phyloP scores from a whole-genome alignment of 108 stramenopile genomes.

The Cyclotella kingstonii region DNA sequence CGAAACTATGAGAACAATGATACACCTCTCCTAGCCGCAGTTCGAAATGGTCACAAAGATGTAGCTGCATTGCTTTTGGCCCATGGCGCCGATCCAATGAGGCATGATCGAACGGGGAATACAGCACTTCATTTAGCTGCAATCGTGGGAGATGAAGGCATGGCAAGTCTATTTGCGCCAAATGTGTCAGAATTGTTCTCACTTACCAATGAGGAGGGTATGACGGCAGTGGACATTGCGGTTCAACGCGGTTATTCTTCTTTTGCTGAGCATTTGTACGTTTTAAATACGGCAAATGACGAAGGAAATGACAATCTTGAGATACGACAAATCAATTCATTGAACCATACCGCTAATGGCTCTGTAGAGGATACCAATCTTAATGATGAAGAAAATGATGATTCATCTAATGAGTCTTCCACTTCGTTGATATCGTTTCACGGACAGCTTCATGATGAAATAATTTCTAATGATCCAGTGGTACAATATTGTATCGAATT shows the following conservation, averaged over 20 bases:
- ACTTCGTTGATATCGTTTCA: no score
- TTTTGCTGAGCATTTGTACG: conserved; percentile 20
- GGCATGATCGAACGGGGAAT: conserved; percentile 9
- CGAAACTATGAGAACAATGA: conserved; percentile 16
- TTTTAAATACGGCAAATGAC: conserved; percentile 3
- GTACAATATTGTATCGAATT: no score
- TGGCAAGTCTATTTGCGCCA: conserved; percentile 32
- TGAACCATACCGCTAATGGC: neutral
- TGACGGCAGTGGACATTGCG: conserved; percentile 26
- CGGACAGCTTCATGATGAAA: no score
- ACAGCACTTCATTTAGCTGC: conserved; percentile 35
- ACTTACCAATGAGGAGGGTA: conserved; percentile 16
- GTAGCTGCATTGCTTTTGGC: conserved; percentile 40
- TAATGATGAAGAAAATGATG: conserved; percentile 8
- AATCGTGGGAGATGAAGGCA: conserved; percentile 17
- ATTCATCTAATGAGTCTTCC: no score
- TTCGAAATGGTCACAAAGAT: conserved; percentile 13
- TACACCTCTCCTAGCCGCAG: conserved; percentile 39
- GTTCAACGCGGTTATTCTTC: conserved; percentile 7
- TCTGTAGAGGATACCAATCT: neutral
- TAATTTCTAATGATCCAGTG: no score
- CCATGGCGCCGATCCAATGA: conserved; percentile 35
- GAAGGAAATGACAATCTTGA: neutral
- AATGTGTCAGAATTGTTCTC: conserved; percentile 4
- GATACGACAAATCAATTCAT: neutral